Evolutionary conservation across 2,329 filamentous ascomycete species (phyloP), one percentile per base, ranked within the genome.

Genomic region (Hymenoscyphus salicellus): DNA sequence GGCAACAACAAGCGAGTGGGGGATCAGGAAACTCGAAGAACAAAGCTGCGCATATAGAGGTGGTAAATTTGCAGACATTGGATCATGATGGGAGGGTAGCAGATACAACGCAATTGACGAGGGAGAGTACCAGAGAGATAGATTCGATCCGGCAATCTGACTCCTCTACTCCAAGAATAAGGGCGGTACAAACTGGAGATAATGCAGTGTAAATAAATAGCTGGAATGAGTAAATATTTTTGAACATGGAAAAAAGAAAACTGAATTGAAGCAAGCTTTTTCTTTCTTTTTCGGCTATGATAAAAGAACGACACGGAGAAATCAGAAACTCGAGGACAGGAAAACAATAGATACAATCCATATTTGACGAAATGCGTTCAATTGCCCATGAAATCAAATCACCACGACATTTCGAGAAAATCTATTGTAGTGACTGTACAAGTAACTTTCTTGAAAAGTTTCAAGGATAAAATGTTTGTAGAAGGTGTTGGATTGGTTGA

Each of bases 101-200:
- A n/a, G 58, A 60, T 60, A 60, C 58, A 8, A 30, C 43, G 23
- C n/a, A 23, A 46, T 46, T 46, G 6, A 60, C 58, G 10, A 17
- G 36, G 20, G 58, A 30, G 11, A 26, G 36, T 26, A 52, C 46
- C 6, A 17, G 58, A 43, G 32, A 58, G 8, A 28, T 26, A n/a
- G 46, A 52, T 26, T 52, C 23, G 20, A 23, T 23, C 11, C 1
- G 20, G 20, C 20, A 23, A 14, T 52, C 46, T 14, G 23, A 14
- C 8, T 52, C 20, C 20, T 52, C 46, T 4, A 49, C 7, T 49
- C n/a, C n/a, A 23, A 23, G 43, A 52, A 26, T 23, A 23, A 52
- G 46, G 20, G 20, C 46, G 46, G 36, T 11, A 17, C 20, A 52
- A 52, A 52, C 20, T 26, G 46, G 46, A 26, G 46, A 52, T 14